Base-by-base conservation (phyloP, 495 filamentous ascomycete species). In the Xeromyces bisporus region DNA sequence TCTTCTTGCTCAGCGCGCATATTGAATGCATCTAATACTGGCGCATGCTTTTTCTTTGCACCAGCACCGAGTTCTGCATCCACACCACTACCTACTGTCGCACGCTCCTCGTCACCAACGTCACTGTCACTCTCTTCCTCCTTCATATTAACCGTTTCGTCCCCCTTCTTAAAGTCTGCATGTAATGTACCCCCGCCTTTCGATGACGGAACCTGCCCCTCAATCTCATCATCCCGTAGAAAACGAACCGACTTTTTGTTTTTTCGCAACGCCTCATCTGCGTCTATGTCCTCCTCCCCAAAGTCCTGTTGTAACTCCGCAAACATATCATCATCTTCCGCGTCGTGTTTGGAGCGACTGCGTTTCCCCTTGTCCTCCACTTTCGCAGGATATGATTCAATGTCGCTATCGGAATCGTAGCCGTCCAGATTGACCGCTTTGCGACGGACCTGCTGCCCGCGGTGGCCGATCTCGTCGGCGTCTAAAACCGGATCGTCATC, bases 21-120 rank as follows among this genome's bases (percentile, higher is more conserved):
- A 45, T 97, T 93, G 65, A 97, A 97, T 0, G 85, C 89, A 53
- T 94, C 89, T 15, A 96, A 64, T 42, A 89, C 76, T n/a, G 89
- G 89, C 10, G 91, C 91, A 50, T 92, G 82, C 48, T 79, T 85
- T 54, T 94, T 96, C 41, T 85, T 76, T 1, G 74, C 75, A 5
- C 89, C 91, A 2, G 79, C 75, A 2, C 91, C 91, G 18, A 97
- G 56, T 50, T 96, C 89, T 29, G 83, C 76, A 42, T 92, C 86
- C 3, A 91, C 42, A 2, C 72, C 77, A 11, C 68, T 69, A 33
- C 78, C 74, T 28, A 72, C 60, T 31, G 67, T 76, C 3, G 75
- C 75, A 26, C 76, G 57, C 23, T 80, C 74, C 37, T 79, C 78
- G 26, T 85, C 77, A 17, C 70, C 78, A 18, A 79, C 74, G 11